Evolutionary conservation across 2,329 filamentous ascomycete genomes (phyloP), one percentile per base, ranked within the genome.

Genomic region (Pyrenochaeta sp.): DNA sequence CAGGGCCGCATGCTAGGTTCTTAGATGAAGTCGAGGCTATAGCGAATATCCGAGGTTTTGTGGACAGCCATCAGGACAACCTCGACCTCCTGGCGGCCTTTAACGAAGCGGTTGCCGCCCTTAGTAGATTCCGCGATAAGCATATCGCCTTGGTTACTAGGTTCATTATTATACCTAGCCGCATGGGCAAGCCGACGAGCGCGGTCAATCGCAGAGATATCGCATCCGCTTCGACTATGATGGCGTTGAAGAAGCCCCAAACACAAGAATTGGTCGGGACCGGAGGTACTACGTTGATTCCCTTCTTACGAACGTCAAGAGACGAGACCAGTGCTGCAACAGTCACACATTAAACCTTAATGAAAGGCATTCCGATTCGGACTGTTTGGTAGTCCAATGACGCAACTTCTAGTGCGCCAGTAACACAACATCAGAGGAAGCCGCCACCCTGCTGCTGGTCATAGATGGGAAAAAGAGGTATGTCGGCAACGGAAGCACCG

Each of bases 61-160:
- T 81, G 2, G 68, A 79, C 47, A 72, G 52, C 60, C 58, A 72
- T 69, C 49, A 67, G 67, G 15, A 72, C 1, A 70, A 79, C 9
- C 57, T 62, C 1, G 64, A 73, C 7, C 72, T 85, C 1, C 63
- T 77, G 22, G 68, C 71, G 7, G 79, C 82, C 4, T 85, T 81
- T 68, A 82, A 84, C 40, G 70, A 75, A 3, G 81, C 81, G 2
- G 77, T 84, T 0, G 68, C 78, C 47, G 76, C 79, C 9, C 70
- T 86, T 12, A 79, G 78, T 4, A 64, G 67, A 0, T 84, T 86
- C 61, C 80, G 84, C 0, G 81, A 84, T 57, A 80, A 79, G 48
- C 84, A 86, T 57, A 82, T 86, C 44, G 79, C 81, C 56, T 79
- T 86, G 25, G 84, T 85, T 1, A 81, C 83, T 1, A 72, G 82